Conservation (phyloP, 345 rosid genomes). For the Cardamine chenopodiifolia region DNA sequence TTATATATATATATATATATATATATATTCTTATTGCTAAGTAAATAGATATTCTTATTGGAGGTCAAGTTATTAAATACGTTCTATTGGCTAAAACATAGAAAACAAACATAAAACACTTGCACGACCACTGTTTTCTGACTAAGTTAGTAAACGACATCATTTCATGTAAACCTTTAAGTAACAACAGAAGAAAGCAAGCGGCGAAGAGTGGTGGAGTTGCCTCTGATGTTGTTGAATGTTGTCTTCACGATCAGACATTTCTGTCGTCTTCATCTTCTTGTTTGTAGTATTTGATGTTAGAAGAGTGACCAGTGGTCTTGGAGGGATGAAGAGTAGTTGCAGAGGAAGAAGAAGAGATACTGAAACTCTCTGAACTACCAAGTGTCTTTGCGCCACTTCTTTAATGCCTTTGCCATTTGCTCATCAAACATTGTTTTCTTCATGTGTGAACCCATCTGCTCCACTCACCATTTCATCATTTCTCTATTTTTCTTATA, state of each 20-base stretch:
- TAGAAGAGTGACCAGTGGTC: slow-evolving; percentile 78
- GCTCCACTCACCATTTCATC: slow-evolving; percentile 7
- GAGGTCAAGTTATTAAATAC: not conserved
- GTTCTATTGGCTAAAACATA: not conserved
- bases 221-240: not conserved
- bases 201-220: slow-evolving; percentile 15
- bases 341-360: slow-evolving; percentile 34
- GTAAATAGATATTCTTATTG: not conserved
- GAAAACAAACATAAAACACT: not conserved
- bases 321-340: slow-evolving; percentile 64
- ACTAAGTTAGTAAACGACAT: not conserved
- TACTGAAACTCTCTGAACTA: slow-evolving; percentile 45
- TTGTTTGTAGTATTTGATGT: slow-evolving; percentile 37
- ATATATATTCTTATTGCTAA: too few species aligned
- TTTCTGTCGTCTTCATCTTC: slow-evolving; percentile 44
- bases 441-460: slow-evolving; percentile 89
- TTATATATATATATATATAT: too few species aligned
- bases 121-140: not conserved
- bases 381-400: slow-evolving; percentile 84
- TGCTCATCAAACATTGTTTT: slow-evolving; percentile 89
- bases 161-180: not conserved
- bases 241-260: slow-evolving; percentile 59
- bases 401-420: slow-evolving; percentile 87
- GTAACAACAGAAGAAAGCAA: slow-evolving; percentile 5
- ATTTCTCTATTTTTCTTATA: not conserved